Percentiles rank a stretch among this genome's conserved stretches.
Evolutionary conservation across 768 basidiomycete genomes (phyloP).

Genomic region (Mycena rebaudengoi): DNA sequence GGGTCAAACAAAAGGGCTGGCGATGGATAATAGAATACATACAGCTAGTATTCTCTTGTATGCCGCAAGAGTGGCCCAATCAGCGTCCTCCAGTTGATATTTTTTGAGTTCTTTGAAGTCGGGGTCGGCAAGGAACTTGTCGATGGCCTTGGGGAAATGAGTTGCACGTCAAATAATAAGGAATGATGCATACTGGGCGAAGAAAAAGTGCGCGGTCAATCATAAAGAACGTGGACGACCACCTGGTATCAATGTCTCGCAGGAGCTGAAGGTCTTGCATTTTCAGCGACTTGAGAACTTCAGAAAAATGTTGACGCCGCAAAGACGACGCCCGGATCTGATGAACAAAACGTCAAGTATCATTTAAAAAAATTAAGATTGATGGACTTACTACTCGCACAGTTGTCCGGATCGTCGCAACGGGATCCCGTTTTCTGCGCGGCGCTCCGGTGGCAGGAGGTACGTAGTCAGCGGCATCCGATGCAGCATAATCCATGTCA

Average conservation of each 20-base stretch:
- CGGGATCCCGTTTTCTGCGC: not conserved
- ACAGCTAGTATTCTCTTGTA: constrained; percentile 37
- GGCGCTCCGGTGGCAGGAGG: not conserved
- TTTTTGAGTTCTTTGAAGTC: constrained; percentile 36
- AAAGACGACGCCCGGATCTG: constrained; percentile 26
- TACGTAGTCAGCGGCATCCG: constrained; percentile 1
- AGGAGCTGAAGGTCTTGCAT: constrained; percentile 36
- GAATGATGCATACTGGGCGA: constrained; percentile 27
- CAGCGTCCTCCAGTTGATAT: constrained; percentile 25
- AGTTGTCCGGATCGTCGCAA: constrained; percentile 8
- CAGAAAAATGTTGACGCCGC: constrained; percentile 22
- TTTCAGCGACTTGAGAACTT: constrained; percentile 13
- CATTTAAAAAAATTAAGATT: not conserved
- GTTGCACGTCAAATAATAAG: constrained; percentile 17
- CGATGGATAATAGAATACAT: constrained; percentile 8
- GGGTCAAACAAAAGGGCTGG: not conserved
- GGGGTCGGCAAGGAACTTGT: constrained; percentile 26
- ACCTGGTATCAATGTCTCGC: constrained; percentile 37
- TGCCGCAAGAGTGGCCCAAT: constrained; percentile 36
- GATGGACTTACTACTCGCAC: constrained; percentile 1
- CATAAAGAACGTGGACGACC: constrained; percentile 43
- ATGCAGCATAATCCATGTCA: constrained; percentile 11
- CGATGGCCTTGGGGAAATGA: constrained; percentile 32
- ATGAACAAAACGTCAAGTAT: not conserved
- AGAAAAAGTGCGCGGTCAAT: constrained; percentile 36